Conservation (phyloP, 305 asterid species). For the Fraxinus ornus region DNA sequence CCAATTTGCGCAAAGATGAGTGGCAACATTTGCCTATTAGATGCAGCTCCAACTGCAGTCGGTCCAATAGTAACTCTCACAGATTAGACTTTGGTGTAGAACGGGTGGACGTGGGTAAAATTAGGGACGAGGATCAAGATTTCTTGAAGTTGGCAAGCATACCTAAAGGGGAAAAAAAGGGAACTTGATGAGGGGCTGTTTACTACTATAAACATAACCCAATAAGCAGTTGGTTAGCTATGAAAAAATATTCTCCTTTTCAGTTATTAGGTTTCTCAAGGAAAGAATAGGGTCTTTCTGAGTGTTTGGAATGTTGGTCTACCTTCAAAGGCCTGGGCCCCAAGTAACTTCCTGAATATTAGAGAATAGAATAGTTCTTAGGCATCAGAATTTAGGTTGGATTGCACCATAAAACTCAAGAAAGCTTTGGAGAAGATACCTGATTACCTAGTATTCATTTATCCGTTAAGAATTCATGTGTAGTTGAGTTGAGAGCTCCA, state of each 20-base stretch:
- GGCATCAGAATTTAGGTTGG: conserved; percentile 19
- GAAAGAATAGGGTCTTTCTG: conserved; percentile 8
- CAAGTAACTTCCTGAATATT: background rate
- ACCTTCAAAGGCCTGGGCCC: background rate
- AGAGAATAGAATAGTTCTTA: conserved; percentile 19
- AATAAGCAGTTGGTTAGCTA: background rate
- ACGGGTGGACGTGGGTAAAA: background rate
- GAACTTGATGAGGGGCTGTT: background rate
- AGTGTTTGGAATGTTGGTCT: conserved; percentile 15
- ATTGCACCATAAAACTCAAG: background rate
- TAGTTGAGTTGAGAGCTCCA: background rate
- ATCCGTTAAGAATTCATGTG: background rate
- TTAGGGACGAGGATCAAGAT: conserved; percentile 4
- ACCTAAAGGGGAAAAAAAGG: background rate
- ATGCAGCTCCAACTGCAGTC: conserved; percentile 3
- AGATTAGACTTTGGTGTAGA: background rate
- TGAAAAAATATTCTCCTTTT: conserved; percentile 11
- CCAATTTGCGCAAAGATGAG: conserved; percentile 14
- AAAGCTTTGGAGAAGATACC: background rate
- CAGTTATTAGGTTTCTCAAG: conserved; percentile 8
- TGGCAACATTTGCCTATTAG: background rate
- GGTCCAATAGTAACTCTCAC: background rate
- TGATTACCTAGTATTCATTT: background rate
- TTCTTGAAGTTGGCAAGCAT: conserved; percentile 1
- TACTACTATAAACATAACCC: conserved; percentile 3